Evolutionary conservation across 192 early-diverging fungal species (phyloP), one percentile per base, ranked within the genome.

Genomic region (Geranomyces michiganensis): DNA sequence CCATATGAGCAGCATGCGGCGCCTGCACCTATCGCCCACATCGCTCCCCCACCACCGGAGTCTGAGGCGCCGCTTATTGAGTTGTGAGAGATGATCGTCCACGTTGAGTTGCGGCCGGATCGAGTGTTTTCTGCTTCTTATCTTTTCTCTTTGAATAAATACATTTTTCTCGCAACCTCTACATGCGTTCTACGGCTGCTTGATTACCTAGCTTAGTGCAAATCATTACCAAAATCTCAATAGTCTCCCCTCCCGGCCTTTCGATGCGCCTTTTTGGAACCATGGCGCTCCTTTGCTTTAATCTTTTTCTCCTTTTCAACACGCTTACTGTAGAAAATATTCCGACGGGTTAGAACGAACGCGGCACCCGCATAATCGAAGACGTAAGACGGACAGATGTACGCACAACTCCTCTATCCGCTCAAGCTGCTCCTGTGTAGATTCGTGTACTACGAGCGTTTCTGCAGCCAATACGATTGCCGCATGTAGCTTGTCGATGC

Each of bases 401-500:
- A 65, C 66, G 24, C 47, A 68, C 68, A 63, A 61, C 56, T 55
- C 76, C 49, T 87, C 82, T 45, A 95, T 81, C 62, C 83, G 79
- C 68, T 79, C 76, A n/a, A 87, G 33, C 27, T 83, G 83, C 65
- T 85, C 90, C 62, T 84, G 77, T 62, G 85, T 82, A 7, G 94
- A 84, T 10, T 82, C 89, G 29, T 84, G 85, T 26, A 88, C 87
- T 30, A 95, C 82, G 21, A 62, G 21, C 46, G 45, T 32, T 56
- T 86, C 75, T 0, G 87, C 89, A 30, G 91, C 89, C 24, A 78
- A 68, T 19, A 76, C 66, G 36, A 95, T 76, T 6, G 81, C 75
- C 17, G 85, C 81, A 67, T 85, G 78, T 31, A 93, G 78, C 64
- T 89, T 91, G 17, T 89, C 84, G 30, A 94, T 71, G 65, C 92